Evolutionary conservation across 2,329 filamentous ascomycete species (phyloP).

Genomic region (Aspergillus unguis): DNA sequence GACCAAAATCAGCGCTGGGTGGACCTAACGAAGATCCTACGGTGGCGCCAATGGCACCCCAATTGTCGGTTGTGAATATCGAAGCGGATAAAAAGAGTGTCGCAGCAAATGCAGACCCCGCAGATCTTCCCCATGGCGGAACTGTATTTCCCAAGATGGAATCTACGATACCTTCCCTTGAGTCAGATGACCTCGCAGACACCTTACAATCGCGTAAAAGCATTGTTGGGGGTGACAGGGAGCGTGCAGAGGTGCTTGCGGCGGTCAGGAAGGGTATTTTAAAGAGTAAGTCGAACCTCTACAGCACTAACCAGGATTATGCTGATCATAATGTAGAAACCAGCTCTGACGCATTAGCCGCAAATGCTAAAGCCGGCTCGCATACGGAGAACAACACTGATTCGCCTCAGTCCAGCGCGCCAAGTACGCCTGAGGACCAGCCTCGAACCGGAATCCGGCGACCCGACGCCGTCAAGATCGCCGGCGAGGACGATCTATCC

Average conservation of each 20-base stretch:
- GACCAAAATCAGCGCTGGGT: slow-evolving; percentile 86
- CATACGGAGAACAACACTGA: slow-evolving; percentile 65
- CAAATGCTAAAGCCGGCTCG: slow-evolving; percentile 62
- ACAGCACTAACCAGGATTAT: not conserved
- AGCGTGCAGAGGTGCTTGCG: slow-evolving; percentile 85
- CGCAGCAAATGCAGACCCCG: slow-evolving; percentile 65
- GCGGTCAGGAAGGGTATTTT: slow-evolving; percentile 93
- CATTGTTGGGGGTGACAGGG: slow-evolving; percentile 84
- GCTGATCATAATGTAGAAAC: slow-evolving; percentile 35
- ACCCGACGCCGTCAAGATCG: slow-evolving; percentile 68
- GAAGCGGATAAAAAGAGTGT: slow-evolving; percentile 86
- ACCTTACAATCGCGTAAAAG: slow-evolving; percentile 68
- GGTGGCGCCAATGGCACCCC: slow-evolving; percentile 67
- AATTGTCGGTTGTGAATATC: slow-evolving; percentile 91
- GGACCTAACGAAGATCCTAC: slow-evolving; percentile 63
- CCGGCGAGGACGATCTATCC: slow-evolving; percentile 80
- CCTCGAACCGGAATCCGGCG: slow-evolving; percentile 59
- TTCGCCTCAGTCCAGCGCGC: slow-evolving; percentile 79
- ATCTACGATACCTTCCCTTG: slow-evolving; percentile 68
- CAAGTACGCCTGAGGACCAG: slow-evolving; percentile 81
- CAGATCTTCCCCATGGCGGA: slow-evolving; percentile 65
- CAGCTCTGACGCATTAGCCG: slow-evolving; percentile 61
- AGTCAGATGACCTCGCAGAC: slow-evolving; percentile 35
- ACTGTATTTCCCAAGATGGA: slow-evolving; percentile 84
- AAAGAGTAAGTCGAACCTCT: slow-evolving; percentile 65